These are phyloP conservation scores for Wilcoxina mikolae DNA, from an alignment of 495 filamentous ascomycete genomes.

Conservation along the genomic window DNA sequence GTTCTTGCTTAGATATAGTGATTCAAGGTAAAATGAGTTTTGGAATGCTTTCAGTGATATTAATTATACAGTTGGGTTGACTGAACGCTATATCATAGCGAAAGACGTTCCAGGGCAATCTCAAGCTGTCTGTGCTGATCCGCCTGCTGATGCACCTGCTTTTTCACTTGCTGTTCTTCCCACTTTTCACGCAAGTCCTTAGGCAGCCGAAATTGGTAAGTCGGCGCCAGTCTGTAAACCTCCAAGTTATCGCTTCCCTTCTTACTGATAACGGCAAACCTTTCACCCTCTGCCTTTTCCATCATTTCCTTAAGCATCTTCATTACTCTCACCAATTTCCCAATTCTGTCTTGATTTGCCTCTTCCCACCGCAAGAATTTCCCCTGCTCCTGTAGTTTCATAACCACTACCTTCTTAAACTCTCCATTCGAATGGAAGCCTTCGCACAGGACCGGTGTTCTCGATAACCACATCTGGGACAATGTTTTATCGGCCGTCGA, in stretches of 20 bases:
- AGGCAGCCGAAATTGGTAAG: not conserved
- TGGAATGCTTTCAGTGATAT: too few species aligned
- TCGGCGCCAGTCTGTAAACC: not conserved
- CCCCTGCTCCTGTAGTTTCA: not conserved
- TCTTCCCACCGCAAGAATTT: not conserved
- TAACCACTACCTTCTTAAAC: not conserved
- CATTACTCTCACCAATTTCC: not conserved
- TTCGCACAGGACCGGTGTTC: not conserved
- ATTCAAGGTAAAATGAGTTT: too few species aligned
- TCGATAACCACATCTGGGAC: conserved; percentile 4
- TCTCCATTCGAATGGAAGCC: not conserved
- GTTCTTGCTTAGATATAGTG: too few species aligned
- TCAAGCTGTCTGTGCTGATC: too few species aligned
- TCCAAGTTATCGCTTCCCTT: not conserved
- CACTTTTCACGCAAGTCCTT: not conserved
- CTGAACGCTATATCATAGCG: too few species aligned
- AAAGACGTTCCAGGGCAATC: too few species aligned
- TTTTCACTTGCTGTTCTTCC: too few species aligned
- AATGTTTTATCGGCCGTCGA: not conserved
- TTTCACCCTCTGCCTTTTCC: not conserved
- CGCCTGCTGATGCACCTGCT: too few species aligned
- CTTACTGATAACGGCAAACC: not conserved
- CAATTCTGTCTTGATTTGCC: not conserved
- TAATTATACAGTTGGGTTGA: too few species aligned
- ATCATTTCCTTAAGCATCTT: not conserved